Evolutionary conservation across 2,329 filamentous ascomycete species (phyloP), one percentile per base, ranked within the genome.

Genomic region (Lasiodiplodia sp.): DNA sequence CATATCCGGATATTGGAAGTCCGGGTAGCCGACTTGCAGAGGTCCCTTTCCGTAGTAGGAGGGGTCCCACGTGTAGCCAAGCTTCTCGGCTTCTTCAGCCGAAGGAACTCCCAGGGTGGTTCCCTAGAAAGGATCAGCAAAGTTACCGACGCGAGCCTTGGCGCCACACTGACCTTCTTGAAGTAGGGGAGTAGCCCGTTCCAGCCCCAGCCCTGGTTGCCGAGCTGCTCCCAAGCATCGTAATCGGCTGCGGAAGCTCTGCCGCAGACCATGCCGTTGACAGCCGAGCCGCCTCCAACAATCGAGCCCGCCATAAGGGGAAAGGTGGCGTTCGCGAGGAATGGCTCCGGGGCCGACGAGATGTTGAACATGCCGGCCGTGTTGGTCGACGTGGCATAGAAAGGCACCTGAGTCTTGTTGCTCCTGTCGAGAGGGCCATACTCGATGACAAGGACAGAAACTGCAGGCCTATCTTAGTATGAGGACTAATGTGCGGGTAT

Each of bases 201-300:
- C 86, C 86, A 90, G 0, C 82, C 80, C 88, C 88, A 90, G 2
- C 87, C 88, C 1, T 71, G 68, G 71, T 90, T 90, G 0, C 88
- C 88, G 11, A 90, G 76, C 37, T 80, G 76, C 57, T 83, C 85
- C 88, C 88, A 90, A 0, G 82, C 82, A 75, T 90, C 84, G 58
- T 78, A 28, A 37, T 73, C 73, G 8, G 69, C 51, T n/a, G 68
- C 68, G 18, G 72, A 75, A 28, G 71, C 75, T 16, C 77, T 75
- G 62, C 78, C 77, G 76, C 75, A 77, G 34, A 53, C 49, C 23
- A 31, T 73, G 73, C 78, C 78, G 72, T 82, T 81, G 60, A 81
- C 79, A 3, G 73, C 73, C 21, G 76, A 79, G 4, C 78, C 79
- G 21, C 79, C 80, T 51, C 77, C 77, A 2, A 80, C 71, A 1